Evolutionary conservation across 768 basidiomycete genomes (phyloP).

Genomic region (Pisolithus orientalis): DNA sequence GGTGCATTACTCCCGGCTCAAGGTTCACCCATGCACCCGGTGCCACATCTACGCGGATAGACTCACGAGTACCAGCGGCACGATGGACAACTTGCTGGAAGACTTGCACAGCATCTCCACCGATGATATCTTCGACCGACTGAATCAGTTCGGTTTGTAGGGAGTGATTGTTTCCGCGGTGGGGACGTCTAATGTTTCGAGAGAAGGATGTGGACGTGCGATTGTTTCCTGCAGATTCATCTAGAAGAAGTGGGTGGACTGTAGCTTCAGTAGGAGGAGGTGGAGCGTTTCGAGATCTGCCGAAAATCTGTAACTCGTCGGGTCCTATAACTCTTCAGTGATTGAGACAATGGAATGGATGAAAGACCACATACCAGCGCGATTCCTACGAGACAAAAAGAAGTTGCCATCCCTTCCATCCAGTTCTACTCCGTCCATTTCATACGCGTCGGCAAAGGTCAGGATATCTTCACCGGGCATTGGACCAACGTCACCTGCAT

Average conservation of each 20-base stretch:
- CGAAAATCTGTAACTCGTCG: slow-evolving; percentile 59
- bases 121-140: slow-evolving; percentile 77
- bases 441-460: slow-evolving; percentile 48
- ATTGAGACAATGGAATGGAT: not conserved
- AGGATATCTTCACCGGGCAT: slow-evolving; percentile 43
- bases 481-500: slow-evolving; percentile 27
- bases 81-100: slow-evolving; percentile 77
- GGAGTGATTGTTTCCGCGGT: slow-evolving; percentile 44
- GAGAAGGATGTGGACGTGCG: slow-evolving; percentile 40
- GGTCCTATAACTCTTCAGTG: slow-evolving; percentile 27
- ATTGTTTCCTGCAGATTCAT: slow-evolving; percentile 42
- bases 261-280: slow-evolving; percentile 60
- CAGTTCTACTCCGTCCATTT: slow-evolving; percentile 39
- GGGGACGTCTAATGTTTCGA: slow-evolving; percentile 48
- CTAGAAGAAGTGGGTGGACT: slow-evolving; percentile 77
- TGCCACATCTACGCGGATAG: slow-evolving; percentile 74
- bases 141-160: slow-evolving; percentile 57
- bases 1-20: slow-evolving; percentile 48
- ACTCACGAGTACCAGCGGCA: slow-evolving; percentile 50
- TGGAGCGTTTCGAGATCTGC: slow-evolving; percentile 47
- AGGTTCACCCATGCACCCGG: slow-evolving; percentile 56
- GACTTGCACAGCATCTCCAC: slow-evolving; percentile 74
- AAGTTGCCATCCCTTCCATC: slow-evolving; percentile 34
- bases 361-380: slow-evolving; percentile 16
- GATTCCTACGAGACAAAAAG: slow-evolving; percentile 52